These are phyloP conservation scores for Penstemon barbatus DNA, from an alignment of 257 asterid genomes.

Conservation along the genomic window DNA sequence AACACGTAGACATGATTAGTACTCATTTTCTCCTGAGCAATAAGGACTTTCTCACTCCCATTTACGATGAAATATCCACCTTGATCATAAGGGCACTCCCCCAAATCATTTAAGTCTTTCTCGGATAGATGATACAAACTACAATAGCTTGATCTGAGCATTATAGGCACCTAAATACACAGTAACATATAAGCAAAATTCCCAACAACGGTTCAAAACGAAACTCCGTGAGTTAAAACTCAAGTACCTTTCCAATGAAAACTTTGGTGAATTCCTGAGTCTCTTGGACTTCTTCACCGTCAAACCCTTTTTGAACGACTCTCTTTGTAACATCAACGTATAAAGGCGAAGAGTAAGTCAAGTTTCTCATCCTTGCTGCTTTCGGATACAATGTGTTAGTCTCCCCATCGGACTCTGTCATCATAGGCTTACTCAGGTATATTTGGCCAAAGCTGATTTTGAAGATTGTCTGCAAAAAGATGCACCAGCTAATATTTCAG, in stretches of 20 bases:
- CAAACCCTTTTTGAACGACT: conserved; percentile 93
- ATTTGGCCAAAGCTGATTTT: conserved; percentile 94
- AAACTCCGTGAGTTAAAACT: background rate
- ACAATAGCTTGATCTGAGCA: conserved; percentile 97
- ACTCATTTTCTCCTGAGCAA: conserved; percentile 99
- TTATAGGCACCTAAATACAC: conserved; percentile 71
- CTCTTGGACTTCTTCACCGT: conserved; percentile 97
- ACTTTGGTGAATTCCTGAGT: conserved; percentile 96
- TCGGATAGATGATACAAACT: conserved; percentile 88
- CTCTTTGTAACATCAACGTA: conserved; percentile 87
- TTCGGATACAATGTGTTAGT: conserved; percentile 97
- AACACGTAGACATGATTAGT: conserved; percentile 97
- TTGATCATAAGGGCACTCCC: conserved; percentile 97
- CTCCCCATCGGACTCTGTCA: conserved; percentile 99
- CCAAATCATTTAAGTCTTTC: conserved; percentile 96
- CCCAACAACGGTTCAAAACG: background rate
- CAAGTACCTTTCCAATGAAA: conserved; percentile 85
- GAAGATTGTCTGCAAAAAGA: conserved; percentile 46
- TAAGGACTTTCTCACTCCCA: conserved; percentile 96
- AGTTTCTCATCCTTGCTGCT: conserved; percentile 96
- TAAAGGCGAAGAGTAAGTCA: conserved; percentile 95
- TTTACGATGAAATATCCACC: conserved; percentile 96
- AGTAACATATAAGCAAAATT: background rate
- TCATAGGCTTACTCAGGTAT: conserved; percentile 96
- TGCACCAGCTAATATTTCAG: background rate